Percentiles rank a stretch among this genome's conserved stretches.
These are phyloP conservation scores for Solanum appendiculatum DNA, from an alignment of 257 asterid genomes.

Conservation along the genomic window DNA sequence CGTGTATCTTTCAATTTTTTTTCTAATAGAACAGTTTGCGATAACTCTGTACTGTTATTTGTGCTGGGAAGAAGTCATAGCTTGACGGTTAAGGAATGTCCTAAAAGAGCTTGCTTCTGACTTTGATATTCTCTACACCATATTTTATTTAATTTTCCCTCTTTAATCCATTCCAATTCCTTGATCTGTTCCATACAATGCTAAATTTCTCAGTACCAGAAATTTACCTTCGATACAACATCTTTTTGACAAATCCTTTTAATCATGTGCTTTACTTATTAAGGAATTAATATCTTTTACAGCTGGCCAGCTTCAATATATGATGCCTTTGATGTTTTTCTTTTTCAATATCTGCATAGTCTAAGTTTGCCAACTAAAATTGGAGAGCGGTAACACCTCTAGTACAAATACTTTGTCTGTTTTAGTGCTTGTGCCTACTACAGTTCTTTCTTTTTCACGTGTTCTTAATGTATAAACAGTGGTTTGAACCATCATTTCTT, in stretches of 20 bases:
- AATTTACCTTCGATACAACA: neutral
- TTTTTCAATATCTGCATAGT: neutral
- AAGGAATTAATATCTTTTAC: neutral
- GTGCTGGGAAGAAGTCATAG: neutral
- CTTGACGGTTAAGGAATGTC: neutral
- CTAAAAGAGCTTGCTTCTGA: neutral
- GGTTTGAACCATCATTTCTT: constrained; percentile 4
- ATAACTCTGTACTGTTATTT: neutral
- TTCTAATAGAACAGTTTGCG: neutral
- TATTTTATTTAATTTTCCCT: neutral
- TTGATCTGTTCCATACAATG: neutral
- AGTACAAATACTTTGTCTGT: neutral
- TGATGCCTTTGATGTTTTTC: neutral
- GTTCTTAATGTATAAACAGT: neutral
- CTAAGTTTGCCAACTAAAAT: neutral
- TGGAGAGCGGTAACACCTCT: neutral
- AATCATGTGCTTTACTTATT: neutral
- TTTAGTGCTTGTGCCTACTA: neutral
- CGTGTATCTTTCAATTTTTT: neutral
- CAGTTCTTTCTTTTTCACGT: neutral
- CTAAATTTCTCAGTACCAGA: neutral
- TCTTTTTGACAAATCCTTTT: neutral
- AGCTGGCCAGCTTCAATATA: neutral
- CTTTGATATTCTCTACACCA: neutral
- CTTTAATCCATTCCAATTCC: neutral